Evolutionary conservation across 2,329 filamentous ascomycete species (phyloP).

Genomic region (Thielaviopsis euricoi): DNA sequence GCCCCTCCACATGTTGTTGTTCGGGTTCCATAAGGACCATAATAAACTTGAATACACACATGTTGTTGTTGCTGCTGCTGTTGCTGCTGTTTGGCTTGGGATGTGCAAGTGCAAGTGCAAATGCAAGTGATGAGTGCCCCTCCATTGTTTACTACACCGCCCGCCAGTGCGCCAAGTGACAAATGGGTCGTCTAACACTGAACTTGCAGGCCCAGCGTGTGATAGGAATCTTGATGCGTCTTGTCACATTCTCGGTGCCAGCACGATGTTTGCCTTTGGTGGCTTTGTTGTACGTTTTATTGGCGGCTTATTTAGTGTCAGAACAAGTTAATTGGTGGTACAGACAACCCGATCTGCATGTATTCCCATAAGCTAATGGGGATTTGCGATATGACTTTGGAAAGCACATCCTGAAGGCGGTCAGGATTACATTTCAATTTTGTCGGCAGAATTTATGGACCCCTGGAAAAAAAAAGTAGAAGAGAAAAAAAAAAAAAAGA

Average conservation of each 20-base stretch:
- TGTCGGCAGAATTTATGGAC: not conserved
- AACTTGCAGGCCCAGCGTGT: not conserved
- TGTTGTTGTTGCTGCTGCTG: no score
- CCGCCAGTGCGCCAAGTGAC: not conserved
- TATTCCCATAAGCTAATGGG: no score
- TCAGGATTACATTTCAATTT: not conserved
- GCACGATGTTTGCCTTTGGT: not conserved
- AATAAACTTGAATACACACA: no score
- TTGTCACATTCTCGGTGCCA: not conserved
- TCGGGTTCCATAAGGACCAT: no score
- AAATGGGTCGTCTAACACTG: not conserved
- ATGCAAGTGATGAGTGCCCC: not conserved
- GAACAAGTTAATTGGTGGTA: not conserved
- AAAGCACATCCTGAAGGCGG: not conserved
- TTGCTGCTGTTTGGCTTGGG: no score
- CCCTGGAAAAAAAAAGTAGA: not conserved
- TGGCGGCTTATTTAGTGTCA: not conserved
- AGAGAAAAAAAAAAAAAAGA: not conserved
- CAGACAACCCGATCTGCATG: not conserved
- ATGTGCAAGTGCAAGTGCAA: no score
- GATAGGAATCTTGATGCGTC: not conserved
- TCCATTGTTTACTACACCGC: not conserved
- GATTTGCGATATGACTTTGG: no score
- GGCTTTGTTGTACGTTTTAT: not conserved
- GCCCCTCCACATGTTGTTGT: not conserved